Conservation (phyloP, 371 early-diverging fungal genomes). For the Thermomucor indicae-seudaticae region DNA sequence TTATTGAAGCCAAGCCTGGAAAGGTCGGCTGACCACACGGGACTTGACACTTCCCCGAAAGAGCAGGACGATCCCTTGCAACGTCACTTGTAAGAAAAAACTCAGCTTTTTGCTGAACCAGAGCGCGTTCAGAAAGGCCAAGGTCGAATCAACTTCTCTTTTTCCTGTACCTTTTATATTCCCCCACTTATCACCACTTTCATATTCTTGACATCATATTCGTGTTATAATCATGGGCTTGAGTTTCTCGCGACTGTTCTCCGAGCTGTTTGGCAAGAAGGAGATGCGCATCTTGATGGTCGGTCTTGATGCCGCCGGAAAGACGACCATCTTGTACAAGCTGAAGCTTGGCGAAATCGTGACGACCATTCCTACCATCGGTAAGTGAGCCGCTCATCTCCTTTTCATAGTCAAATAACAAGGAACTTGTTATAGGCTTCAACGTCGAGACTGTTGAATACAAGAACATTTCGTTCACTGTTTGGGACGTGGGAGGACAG, state of each 20-base stretch:
- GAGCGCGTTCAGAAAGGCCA: no score
- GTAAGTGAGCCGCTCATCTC: constrained; percentile 18
- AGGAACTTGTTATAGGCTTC: constrained; percentile 61
- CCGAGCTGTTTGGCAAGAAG: constrained; percentile 68
- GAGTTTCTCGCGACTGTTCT: constrained; percentile 40
- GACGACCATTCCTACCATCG: constrained; percentile 91
- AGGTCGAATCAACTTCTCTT: no score
- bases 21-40: no score
- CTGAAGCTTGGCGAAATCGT: constrained; percentile 90
- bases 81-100: no score
- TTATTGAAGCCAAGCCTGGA: no score
- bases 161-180: no score
- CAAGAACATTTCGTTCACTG: constrained; percentile 97
- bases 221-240: constrained; percentile 43
- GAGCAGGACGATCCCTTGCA: no score
- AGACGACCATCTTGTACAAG: constrained; percentile 96
- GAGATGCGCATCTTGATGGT: constrained; percentile 97
- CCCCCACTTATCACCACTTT: no score
- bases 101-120: no score
- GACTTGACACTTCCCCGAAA: no score
- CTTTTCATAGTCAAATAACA: neutral
- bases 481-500: constrained; percentile 94
- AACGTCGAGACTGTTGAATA: constrained; percentile 93
- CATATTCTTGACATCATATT: no score
- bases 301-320: constrained; percentile 98